These are phyloP conservation scores for Gelatoporia subvermispora DNA, from an alignment of 768 basidiomycete species.

Conservation along the genomic window DNA sequence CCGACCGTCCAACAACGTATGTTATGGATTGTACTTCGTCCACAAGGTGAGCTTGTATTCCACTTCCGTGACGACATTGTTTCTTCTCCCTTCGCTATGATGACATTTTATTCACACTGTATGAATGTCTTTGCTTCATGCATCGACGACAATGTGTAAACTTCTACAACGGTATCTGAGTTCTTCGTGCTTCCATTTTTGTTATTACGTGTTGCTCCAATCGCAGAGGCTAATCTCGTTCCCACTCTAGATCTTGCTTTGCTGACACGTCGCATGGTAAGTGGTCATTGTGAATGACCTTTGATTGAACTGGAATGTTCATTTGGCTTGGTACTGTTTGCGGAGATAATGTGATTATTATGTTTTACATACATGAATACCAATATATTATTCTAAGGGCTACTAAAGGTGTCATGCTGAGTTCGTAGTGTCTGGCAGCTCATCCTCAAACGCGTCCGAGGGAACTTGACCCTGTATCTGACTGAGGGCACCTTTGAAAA, in stretches of 20 bases:
- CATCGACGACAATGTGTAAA: slow-evolving; percentile 44
- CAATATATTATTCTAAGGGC: background rate
- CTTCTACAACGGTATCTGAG: slow-evolving; percentile 88
- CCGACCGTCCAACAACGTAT: no score
- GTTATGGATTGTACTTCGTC: no score
- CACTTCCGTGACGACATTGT: no score
- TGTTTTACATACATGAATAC: background rate
- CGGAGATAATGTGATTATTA: no score
- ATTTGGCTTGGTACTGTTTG: no score
- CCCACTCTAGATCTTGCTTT: no score
- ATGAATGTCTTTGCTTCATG: slow-evolving; percentile 45
- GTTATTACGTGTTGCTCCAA: no score
- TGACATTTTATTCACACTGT: slow-evolving; percentile 64
- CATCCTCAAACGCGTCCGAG: slow-evolving; percentile 72
- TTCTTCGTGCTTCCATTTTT: background rate
- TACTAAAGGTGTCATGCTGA: background rate
- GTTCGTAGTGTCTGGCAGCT: slow-evolving; percentile 13
- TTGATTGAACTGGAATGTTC: no score
- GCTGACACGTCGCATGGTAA: no score
- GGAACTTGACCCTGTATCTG: slow-evolving; percentile 86
- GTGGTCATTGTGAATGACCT: no score
- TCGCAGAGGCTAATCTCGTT: no score
- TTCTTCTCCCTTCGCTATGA: slow-evolving; percentile 4
- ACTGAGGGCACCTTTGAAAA: slow-evolving; percentile 78
- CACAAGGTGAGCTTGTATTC: no score